Base-by-base conservation (phyloP, 371 early-diverging fungal species). In the Rhizopus sp. region DNA sequence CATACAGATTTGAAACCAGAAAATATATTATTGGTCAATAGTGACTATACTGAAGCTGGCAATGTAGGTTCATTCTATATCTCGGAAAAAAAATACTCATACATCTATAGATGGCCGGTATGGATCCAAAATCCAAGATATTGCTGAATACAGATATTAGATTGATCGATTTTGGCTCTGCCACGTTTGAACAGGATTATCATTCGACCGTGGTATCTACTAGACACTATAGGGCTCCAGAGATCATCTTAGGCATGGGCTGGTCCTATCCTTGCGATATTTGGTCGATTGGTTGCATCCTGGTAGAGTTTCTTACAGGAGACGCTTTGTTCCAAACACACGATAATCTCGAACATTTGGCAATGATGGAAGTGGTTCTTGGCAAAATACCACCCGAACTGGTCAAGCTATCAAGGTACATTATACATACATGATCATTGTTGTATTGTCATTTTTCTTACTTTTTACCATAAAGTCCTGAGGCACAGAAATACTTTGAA, bases 201-300 rank as follows among this genome's bases (percentile, higher is more conserved):
- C 97, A 98, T 75, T 87, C 91, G 41, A 81, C 88, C 4, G 90
- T 96, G 0, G 93, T 94, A 16, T 78, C 91, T 29, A 98, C 98
- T 15, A 70, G 98, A 47, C 98, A 98, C 70, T 98, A 98, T 69
- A 83, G 98, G 17, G 97, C 97, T 32, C 98, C 98, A 4, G 98
- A 98, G 71, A 94, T 98, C 66, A 94, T 98, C 46, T 71, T 98
- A 53, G 82, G 81, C 35, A 68, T 90, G 40, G 94, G 95, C 44
- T 98, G 96, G 96, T 93, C 94, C 41, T 97, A 86, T 73, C 93
- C 95, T 34, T 96, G 96, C 72, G 98, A 97, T 72, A 89, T 97
- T 64, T 98, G 98, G 98, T 96, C 96, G 4, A 75, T 96, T 57
- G 98, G 98, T 3, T 98, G 98, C 72, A 96, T 98, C 50, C 77